Conservation (phyloP, 2,329 filamentous ascomycete genomes). For the Thermothelomyces thermophilus region DNA sequence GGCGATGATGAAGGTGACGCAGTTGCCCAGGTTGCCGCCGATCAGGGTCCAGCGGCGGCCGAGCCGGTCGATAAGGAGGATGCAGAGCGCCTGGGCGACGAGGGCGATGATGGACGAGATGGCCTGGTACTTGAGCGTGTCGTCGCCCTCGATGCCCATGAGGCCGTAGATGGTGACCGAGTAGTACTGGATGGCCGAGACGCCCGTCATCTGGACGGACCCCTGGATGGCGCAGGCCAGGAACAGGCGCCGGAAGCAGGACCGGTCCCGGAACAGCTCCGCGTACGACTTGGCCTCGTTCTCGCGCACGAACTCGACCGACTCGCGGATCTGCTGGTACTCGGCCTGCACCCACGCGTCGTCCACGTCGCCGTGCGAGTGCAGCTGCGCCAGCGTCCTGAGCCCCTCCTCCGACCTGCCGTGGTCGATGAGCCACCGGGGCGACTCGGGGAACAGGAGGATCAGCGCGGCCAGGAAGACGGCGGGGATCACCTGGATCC, state of each 20-base stretch:
- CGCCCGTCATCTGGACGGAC: slow-evolving; percentile 69
- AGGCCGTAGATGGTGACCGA: slow-evolving; percentile 59
- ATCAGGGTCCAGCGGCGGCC: slow-evolving; percentile 70
- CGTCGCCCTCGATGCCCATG: slow-evolving; percentile 59
- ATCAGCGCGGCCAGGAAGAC: slow-evolving; percentile 59
- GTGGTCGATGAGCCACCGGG: slow-evolving; percentile 70
- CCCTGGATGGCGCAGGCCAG: slow-evolving; percentile 64
- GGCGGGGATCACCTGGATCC: slow-evolving; percentile 58
- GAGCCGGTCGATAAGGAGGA: slow-evolving; percentile 60
- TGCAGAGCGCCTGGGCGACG: slow-evolving; percentile 60
- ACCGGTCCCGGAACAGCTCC: slow-evolving; percentile 40
- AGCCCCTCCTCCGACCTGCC: slow-evolving; percentile 55
- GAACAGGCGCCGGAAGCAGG: slow-evolving; percentile 65
- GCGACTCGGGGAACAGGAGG: slow-evolving; percentile 61
- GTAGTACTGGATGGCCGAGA: slow-evolving; percentile 70
- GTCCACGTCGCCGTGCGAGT: slow-evolving; percentile 58
- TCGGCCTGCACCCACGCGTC: slow-evolving; percentile 68
- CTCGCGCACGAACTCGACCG: slow-evolving; percentile 59
- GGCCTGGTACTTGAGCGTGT: slow-evolving; percentile 68
- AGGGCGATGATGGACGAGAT: slow-evolving; percentile 67
- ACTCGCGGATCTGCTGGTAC: slow-evolving; percentile 59
- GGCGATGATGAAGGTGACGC: slow-evolving; percentile 60
- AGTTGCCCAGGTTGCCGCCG: slow-evolving; percentile 46
- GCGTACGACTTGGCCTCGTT: slow-evolving; percentile 53
- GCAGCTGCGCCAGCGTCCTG: slow-evolving; percentile 59